Evolutionary conservation across 495 filamentous ascomycete species (phyloP).

Genomic region (Xylaria palmicola): DNA sequence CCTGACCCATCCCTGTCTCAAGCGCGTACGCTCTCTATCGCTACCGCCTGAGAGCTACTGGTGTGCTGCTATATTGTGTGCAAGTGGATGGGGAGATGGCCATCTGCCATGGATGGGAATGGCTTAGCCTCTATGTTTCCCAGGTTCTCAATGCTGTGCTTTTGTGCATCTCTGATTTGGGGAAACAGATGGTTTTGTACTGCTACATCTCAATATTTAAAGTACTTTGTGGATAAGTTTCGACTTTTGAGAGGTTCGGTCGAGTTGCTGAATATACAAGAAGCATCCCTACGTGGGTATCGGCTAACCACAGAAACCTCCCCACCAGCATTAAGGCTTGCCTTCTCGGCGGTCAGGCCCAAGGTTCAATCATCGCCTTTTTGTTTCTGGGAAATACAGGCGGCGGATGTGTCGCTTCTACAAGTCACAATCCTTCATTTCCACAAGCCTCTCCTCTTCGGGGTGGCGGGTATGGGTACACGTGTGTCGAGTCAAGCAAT

Average conservation of each 20-base stretch:
- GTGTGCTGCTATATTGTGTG: background rate
- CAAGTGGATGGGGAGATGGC: background rate
- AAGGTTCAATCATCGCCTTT: slow-evolving; percentile 24
- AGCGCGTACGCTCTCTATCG: slow-evolving; percentile 2
- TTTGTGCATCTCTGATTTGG: slow-evolving; percentile 33
- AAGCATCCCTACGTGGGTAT: slow-evolving; percentile 22
- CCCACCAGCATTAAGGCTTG: slow-evolving; percentile 20
- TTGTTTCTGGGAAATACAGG: slow-evolving; percentile 27
- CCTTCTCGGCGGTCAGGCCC: slow-evolving; percentile 38
- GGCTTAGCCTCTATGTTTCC: slow-evolving; percentile 32
- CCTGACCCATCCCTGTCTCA: background rate
- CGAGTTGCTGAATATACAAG: slow-evolving; percentile 13
- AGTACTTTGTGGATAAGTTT: slow-evolving; percentile 14
- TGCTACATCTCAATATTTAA: slow-evolving; percentile 36
- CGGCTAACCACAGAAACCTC: slow-evolving; percentile 40
- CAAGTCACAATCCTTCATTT: slow-evolving; percentile 21
- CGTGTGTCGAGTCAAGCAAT: slow-evolving; percentile 53
- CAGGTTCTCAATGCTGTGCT: slow-evolving; percentile 32
- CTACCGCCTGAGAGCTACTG: slow-evolving; percentile 4
- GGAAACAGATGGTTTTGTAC: slow-evolving; percentile 34
- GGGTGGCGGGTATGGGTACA: slow-evolving; percentile 33
- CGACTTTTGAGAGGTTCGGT: slow-evolving; percentile 6
- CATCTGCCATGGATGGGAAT: slow-evolving; percentile 19
- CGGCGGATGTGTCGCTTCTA: slow-evolving; percentile 22
- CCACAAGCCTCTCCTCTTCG: slow-evolving; percentile 21